These are phyloP conservation scores for Colletotrichum tropicale DNA, from an alignment of 2,329 filamentous ascomycete genomes.

Conservation along the genomic window DNA sequence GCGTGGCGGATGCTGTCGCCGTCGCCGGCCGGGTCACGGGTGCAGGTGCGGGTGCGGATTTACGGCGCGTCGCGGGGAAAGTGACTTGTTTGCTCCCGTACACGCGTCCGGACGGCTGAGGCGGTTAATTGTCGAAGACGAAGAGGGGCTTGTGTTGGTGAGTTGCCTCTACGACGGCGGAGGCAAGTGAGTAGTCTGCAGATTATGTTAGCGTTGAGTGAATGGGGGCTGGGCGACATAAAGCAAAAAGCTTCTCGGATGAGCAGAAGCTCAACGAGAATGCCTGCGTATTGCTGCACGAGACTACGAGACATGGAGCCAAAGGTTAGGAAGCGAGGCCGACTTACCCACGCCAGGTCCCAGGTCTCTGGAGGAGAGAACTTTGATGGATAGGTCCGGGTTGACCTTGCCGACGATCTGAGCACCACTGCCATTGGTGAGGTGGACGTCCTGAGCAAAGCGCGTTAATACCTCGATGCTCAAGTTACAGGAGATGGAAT, in stretches of 20 bases:
- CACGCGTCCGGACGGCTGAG: slow-evolving; percentile 23
- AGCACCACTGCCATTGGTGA: slow-evolving; percentile 71
- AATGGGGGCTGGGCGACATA: not conserved
- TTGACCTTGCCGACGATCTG: slow-evolving; percentile 85
- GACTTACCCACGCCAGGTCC: slow-evolving; percentile 71
- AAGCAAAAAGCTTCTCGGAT: not conserved
- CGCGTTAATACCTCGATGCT: not conserved
- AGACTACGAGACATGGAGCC: not conserved
- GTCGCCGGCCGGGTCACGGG: slow-evolving; percentile 38
- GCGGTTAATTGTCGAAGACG: slow-evolving; percentile 56
- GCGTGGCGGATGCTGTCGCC: not conserved
- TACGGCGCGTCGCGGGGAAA: slow-evolving; percentile 32
- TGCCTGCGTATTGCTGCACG: not conserved
- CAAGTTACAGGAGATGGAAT: not conserved
- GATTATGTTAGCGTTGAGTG: not conserved
- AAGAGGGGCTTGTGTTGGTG: slow-evolving; percentile 85
- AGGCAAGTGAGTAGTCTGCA: slow-evolving; percentile 75
- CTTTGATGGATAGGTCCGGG: slow-evolving; percentile 73
- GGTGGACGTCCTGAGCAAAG: slow-evolving; percentile 66
- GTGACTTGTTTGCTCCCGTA: slow-evolving; percentile 28
- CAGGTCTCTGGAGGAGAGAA: slow-evolving; percentile 72
- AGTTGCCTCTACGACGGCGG: slow-evolving; percentile 83
- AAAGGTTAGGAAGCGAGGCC: not conserved
- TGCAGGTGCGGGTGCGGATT: slow-evolving; percentile 38
- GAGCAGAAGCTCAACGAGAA: not conserved